Conservation (phyloP, 371 early-diverging fungal genomes). For the Rhizopus delemar region DNA sequence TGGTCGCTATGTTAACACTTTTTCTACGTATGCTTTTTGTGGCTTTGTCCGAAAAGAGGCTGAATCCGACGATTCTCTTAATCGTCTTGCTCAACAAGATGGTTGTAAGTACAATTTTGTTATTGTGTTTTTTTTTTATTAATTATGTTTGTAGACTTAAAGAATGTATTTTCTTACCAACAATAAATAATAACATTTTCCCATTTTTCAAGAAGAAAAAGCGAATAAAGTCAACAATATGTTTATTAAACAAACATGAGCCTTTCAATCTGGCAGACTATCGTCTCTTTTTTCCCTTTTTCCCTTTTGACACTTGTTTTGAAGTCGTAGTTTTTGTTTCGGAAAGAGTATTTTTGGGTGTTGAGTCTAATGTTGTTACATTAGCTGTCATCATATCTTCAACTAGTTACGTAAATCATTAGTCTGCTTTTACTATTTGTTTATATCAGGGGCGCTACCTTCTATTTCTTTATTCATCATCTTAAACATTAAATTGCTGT, state of each 20-base stretch:
- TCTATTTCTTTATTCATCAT: conserved; percentile 64
- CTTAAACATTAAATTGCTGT: conserved; percentile 63
- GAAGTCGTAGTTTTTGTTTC: conserved; percentile 24
- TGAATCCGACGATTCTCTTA: conserved; percentile 95
- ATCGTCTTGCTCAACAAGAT: conserved; percentile 92
- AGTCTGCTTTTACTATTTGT: neutral
- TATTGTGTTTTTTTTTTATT: neutral
- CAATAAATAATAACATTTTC: conserved; percentile 26
- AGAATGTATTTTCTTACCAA: conserved; percentile 57
- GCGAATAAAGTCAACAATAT: too few species aligned
- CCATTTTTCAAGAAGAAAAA: too few species aligned
- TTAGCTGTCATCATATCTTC: conserved; percentile 27
- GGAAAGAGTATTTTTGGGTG: conserved; percentile 10
- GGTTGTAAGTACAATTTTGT: conserved; percentile 57
- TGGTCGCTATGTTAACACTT: conserved; percentile 78
- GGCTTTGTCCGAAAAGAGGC: conserved; percentile 91
- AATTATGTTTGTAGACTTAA: conserved; percentile 35
- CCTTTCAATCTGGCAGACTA: neutral
- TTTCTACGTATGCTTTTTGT: conserved; percentile 89
- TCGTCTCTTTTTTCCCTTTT: conserved; percentile 35
- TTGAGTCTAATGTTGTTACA: conserved; percentile 14
- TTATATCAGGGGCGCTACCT: conserved; percentile 15
- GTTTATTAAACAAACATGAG: neutral
- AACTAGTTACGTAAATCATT: neutral
- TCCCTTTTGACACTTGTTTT: conserved; percentile 24